Conservation (phyloP, 495 filamentous ascomycete genomes). For the Aspergillus sclerotioniger region DNA sequence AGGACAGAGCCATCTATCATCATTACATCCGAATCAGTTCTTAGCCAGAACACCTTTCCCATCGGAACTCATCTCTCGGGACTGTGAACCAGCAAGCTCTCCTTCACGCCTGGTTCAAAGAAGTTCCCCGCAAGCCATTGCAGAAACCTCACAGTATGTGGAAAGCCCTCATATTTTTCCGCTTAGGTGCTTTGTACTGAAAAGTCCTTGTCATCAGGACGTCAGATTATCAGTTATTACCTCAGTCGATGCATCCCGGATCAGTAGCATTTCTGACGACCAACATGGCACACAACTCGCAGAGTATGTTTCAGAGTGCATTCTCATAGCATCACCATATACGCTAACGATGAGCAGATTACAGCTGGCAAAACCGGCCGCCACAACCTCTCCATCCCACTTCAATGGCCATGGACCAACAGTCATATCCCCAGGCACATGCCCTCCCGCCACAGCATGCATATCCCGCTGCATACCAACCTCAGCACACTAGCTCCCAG, state of each 20-base stretch:
- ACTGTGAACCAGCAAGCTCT: not conserved
- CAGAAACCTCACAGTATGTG: not conserved
- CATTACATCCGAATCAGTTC: not conserved
- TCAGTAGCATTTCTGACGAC: slow-evolving; percentile 9
- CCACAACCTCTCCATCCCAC: slow-evolving; percentile 23
- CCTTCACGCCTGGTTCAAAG: not conserved
- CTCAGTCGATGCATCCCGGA: slow-evolving; percentile 3
- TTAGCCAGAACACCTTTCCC: slow-evolving; percentile 1
- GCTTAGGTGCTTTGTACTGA: not conserved
- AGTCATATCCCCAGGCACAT: slow-evolving; percentile 20
- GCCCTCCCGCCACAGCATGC: slow-evolving; percentile 15
- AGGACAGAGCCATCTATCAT: not conserved
- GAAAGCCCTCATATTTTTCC: not conserved
- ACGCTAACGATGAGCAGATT: slow-evolving; percentile 20
- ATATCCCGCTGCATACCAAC: slow-evolving; percentile 20
- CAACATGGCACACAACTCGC: slow-evolving; percentile 24
- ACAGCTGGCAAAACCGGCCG: slow-evolving; percentile 26
- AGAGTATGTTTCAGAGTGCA: slow-evolving; percentile 19
- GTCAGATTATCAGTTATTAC: not conserved
- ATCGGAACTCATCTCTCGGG: not conserved
- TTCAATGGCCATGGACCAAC: slow-evolving; percentile 24
- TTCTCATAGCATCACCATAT: not conserved
- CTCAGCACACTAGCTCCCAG: slow-evolving; percentile 16
- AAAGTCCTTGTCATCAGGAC: not conserved
- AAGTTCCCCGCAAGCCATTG: not conserved